Base-by-base conservation (phyloP, 768 basidiomycete genomes). In the Ramaria sp. region DNA sequence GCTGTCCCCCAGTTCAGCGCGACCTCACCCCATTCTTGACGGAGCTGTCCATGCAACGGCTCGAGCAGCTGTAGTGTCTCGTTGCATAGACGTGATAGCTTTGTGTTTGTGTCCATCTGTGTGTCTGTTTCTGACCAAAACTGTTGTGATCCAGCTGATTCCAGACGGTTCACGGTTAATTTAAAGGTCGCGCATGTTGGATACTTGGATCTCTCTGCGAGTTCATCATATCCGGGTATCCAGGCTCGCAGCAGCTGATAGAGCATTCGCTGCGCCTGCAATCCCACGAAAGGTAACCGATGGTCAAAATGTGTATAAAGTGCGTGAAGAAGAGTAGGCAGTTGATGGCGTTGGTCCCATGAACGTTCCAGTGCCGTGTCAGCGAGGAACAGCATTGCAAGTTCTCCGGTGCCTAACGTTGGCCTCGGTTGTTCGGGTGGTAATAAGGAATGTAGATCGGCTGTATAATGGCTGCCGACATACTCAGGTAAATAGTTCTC, bases 221-320 rank as follows among this genome's bases (percentile, higher is more conserved):
- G 64, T 59, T 85, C 80, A 57, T 85, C 81, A 62, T 88, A 88
- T 2, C 84, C 82, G 3, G 86, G 81, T 16, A 81, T 76, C 79
- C 90, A 93, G 16, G 88, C 77, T 9, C 89, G 84, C 48, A 95
- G 70, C 3, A 91, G 61, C 61, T 92, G 90, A 68, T 94, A 88
- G 12, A 95, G 73, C 76, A 90, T 83, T n/a, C 73, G 74, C 54
- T 81, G 84, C 27, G 85, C 82, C 25, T 83, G 77, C 38, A 77
- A 71, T 41, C 86, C 83, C 20, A 96, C 71, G 58, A 83, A 84
- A 1, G 76, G 67, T 28, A 75, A 70, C 5, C 85, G 80, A 61
- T 94, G 83, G 62, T 94, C 93, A 43, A 91, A 70, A 63, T 94
- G 91, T 15, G 80, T 82, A 59, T 93, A 81, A 18, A 92, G 70